Evolutionary conservation across 169 alveolate species (phyloP), one percentile per base, ranked within the genome.

Genomic region (Theileria luwenshuni): DNA sequence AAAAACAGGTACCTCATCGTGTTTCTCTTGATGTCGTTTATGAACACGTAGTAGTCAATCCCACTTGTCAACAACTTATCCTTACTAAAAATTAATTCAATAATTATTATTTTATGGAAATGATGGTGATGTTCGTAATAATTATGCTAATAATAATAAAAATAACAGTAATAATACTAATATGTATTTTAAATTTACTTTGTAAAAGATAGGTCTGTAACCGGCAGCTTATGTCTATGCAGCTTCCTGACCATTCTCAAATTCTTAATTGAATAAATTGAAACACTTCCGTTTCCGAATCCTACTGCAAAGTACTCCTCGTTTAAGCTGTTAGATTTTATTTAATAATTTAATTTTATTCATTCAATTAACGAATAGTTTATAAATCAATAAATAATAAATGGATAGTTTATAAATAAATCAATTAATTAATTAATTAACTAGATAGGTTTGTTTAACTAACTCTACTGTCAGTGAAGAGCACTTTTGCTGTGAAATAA

Each of bases 191-290:
- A 65, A 12, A 27, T 2, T 45, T 68, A 68, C 76, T 73, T 54
- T 3, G 28, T 41, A 47, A 79, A 79, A 21, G 61, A 76, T n/a
- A 79, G 48, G 28, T 79, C 87, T 41, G 87, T 79, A 42, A 79
- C 83, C 30, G 87, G 87, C 45, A 79, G 70, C 71, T 47, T 65
- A 47, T 79, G 87, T 15, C 75, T 65, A 32, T 59, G 65, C 52
- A 68, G 75, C 28, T 27, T 32, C 49, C 27, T 28, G 13, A 71
- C 49, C 42, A 74, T 35, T 52, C 49, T 54, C 58, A 79, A 49
- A 27, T 70, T 56, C 6, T 42, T 23, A 27, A 51, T 30, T 1
- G 42, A 33, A 58, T 79, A 79, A n/a, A 79, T 65, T 5, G 76
- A 74, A 6, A 79, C 87, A 0, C 25, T 72, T 1, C 87, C 87